Percentiles rank a stretch among this genome's conserved stretches.
Evolutionary conservation across 805 yeast species (phyloP).

Genomic region (Komagataella populi): DNA sequence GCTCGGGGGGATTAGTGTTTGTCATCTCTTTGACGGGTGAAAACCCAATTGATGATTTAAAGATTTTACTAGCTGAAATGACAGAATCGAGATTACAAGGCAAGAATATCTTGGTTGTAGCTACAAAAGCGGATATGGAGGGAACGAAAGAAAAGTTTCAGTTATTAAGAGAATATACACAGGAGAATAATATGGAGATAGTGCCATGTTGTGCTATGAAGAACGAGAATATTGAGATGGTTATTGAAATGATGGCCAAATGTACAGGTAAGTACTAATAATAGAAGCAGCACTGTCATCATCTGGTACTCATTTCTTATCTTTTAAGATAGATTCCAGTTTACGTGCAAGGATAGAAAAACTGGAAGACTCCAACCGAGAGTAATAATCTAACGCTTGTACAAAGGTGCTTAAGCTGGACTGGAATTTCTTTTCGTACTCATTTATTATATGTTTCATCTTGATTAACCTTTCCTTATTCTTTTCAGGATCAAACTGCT

Average conservation of each 20-base stretch:
- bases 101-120: conserved; percentile 64
- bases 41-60: conserved; percentile 55
- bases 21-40: conserved; percentile 63
- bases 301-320: neutral
- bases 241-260: conserved; percentile 62
- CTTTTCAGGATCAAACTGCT: conserved; percentile 23
- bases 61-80: conserved; percentile 53
- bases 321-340: conserved; percentile 15
- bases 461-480: conserved; percentile 26
- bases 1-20: conserved; percentile 82
- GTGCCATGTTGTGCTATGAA: conserved; percentile 78
- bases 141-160: conserved; percentile 34
- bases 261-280: conserved; percentile 20
- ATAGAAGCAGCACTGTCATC: neutral
- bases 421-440: conserved; percentile 29
- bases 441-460: conserved; percentile 24
- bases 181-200: conserved; percentile 41
- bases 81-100: conserved; percentile 46
- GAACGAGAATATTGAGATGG: conserved; percentile 57
- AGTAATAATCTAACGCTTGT: conserved; percentile 29
- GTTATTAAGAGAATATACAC: conserved; percentile 30
- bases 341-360: conserved; percentile 28
- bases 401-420: conserved; percentile 30
- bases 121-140: conserved; percentile 85
- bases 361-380: conserved; percentile 35